These are phyloP conservation scores for Neurospora sp. DNA, from an alignment of 495 filamentous ascomycete species.

Conservation along the genomic window DNA sequence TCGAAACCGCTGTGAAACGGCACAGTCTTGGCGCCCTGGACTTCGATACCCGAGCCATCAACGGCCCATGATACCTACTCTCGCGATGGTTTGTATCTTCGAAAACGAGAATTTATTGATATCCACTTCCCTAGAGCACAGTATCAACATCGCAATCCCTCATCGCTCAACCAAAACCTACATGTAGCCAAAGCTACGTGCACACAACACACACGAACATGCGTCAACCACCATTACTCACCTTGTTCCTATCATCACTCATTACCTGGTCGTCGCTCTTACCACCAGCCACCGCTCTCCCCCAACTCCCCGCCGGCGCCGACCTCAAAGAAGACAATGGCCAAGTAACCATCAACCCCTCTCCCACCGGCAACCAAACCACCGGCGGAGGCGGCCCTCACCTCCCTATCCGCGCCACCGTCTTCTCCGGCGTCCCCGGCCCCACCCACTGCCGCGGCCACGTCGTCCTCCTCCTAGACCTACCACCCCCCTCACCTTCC, in stretches of 20 bases:
- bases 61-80: neutral
- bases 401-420: constrained; percentile 21
- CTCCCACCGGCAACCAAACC: constrained; percentile 14
- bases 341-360: constrained; percentile 25
- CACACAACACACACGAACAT: neutral
- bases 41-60: neutral
- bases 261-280: neutral
- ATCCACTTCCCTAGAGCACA: neutral
- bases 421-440: constrained; percentile 29
- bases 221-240: neutral
- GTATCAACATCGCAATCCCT: neutral
- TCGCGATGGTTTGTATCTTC: neutral
- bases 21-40: neutral
- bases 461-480: constrained; percentile 9
- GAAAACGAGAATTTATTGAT: neutral
- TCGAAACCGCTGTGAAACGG: neutral
- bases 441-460: constrained; percentile 27
- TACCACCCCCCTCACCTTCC: no score
- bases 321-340: constrained; percentile 19
- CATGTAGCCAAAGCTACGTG: neutral
- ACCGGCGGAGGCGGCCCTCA: neutral
- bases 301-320: constrained; percentile 10
- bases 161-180: no score
- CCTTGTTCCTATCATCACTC: neutral
- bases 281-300: neutral